Evolutionary conservation across 768 basidiomycete genomes (phyloP).

Genomic region (Russula sp.): DNA sequence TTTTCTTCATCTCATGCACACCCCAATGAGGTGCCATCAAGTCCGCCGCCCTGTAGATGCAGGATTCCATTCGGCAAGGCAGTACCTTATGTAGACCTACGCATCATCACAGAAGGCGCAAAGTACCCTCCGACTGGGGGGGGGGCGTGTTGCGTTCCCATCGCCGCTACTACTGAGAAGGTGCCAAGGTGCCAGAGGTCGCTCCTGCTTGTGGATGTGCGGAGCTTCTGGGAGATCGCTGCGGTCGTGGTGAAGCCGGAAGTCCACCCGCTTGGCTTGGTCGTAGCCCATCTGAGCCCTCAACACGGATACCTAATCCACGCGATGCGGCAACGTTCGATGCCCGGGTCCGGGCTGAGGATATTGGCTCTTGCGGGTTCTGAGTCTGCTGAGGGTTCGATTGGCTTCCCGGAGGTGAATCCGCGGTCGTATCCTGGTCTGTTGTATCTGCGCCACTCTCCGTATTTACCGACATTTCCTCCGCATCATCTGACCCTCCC

Average conservation of each 20-base stretch:
- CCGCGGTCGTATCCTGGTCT: constrained; percentile 48
- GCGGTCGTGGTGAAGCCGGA: constrained; percentile 35
- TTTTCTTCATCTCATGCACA: constrained; percentile 9
- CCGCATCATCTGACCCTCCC: constrained; percentile 63
- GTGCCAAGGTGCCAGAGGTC: constrained; percentile 7
- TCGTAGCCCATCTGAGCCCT: constrained; percentile 31
- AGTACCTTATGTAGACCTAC: constrained; percentile 11
- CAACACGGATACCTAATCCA: constrained; percentile 28
- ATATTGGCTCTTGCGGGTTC: constrained; percentile 38
- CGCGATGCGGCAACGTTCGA: constrained; percentile 28
- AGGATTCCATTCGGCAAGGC: constrained; percentile 2
- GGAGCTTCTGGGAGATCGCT: constrained; percentile 26
- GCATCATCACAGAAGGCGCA: constrained; percentile 17
- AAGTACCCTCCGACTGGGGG: not conserved
- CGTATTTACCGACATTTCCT: constrained; percentile 62
- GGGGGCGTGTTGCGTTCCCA: constrained; percentile 4
- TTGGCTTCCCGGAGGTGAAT: constrained; percentile 30
- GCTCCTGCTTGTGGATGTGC: constrained; percentile 11
- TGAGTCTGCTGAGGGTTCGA: constrained; percentile 34
- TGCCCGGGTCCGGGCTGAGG: constrained; percentile 19
- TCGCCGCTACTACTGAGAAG: constrained; percentile 13
- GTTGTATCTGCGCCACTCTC: constrained; percentile 75
- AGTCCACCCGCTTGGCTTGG: constrained; percentile 31
- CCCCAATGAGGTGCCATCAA: constrained; percentile 13
- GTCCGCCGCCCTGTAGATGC: constrained; percentile 2